Base-by-base conservation (phyloP, 2,329 filamentous ascomycete species). In the Microsporum canis region DNA sequence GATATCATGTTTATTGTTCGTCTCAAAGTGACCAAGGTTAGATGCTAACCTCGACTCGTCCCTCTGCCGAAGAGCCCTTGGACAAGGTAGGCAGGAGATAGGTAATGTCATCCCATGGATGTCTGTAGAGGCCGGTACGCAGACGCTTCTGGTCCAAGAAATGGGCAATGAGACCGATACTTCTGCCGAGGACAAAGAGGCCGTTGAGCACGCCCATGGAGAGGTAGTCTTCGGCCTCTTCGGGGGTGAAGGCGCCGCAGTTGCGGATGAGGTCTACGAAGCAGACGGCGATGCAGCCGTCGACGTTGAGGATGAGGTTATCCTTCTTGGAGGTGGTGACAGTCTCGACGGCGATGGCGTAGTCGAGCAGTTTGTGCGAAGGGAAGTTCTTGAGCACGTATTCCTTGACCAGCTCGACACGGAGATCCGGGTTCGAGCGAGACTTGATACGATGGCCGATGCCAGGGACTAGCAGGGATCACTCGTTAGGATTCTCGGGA, bases 271-370 rank as follows among this genome's bases (percentile, higher is more conserved):
- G 82, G 73, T 99, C 94, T 67, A 99, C 91, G 74, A 99, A 99
- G 87, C 91, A 96, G 75, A 99, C 94, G 68, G 94, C 94, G 72
- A 99, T 88, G 77, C 90, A 96, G 71, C 94, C 94, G 74, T 97
- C 94, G 63, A 99, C 94, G 83, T 99, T 99, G 72, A 99, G 87
- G 71, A 99, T 99, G 69, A 99, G 85, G 84, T 97, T 99, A 81
- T 99, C 94, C 85, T 99, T 99, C 89, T 99, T 99, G 67, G 91
- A 96, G 58, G 94, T 99, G 61, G 94, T 99, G 66, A 99, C 94
- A 8, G 88, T 89, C 85, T 99, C 94, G 68, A 99, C 94, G 55
- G 94, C 94, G 73, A 99, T 85, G 68, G 94, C 94, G 77, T 96
- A 99, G 81, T 99, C 94, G 75, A 99, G 90, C 74, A 97, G 86